These are phyloP conservation scores for Lolium multiflorum DNA, from an alignment of 176 grass and related monocot species.

Conservation along the genomic window DNA sequence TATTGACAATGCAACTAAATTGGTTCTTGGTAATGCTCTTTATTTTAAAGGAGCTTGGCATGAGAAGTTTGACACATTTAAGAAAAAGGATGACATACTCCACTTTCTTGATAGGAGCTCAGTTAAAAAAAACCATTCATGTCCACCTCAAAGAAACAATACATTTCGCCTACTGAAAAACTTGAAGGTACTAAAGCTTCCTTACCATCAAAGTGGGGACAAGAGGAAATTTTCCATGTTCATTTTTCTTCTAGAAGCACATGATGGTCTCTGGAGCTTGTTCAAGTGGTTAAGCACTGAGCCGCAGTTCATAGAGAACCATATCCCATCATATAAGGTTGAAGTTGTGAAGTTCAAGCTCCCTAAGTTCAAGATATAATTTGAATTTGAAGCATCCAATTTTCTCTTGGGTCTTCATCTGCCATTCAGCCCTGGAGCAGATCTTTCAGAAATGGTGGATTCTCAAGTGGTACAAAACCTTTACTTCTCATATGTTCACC, in stretches of 20 bases:
- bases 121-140: constrained; percentile 60
- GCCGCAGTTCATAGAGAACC: constrained; percentile 55
- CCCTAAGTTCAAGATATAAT: constrained; percentile 85
- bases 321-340: constrained; percentile 52
- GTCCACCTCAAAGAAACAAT: constrained; percentile 49
- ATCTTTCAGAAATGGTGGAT: constrained; percentile 14
- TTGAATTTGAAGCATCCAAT: constrained; percentile 56
- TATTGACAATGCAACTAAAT: constrained; percentile 47
- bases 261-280: constrained; percentile 58
- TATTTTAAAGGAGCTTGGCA: constrained; percentile 79
- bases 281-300: constrained; percentile 49
- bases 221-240: constrained; percentile 77
- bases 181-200: constrained; percentile 72
- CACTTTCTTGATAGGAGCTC: constrained; percentile 46
- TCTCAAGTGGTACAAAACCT: constrained; percentile 10
- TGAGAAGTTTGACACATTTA: constrained; percentile 65
- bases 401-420: constrained; percentile 55
- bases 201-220: constrained; percentile 64
- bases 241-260: constrained; percentile 66
- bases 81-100: constrained; percentile 50
- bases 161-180: constrained; percentile 36
- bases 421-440: not conserved
- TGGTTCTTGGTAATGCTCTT: constrained; percentile 70
- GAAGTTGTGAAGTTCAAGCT: constrained; percentile 58
- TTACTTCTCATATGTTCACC: constrained; percentile 55